Conservation (phyloP, 345 rosid species). For the Camelina sativa region DNA sequence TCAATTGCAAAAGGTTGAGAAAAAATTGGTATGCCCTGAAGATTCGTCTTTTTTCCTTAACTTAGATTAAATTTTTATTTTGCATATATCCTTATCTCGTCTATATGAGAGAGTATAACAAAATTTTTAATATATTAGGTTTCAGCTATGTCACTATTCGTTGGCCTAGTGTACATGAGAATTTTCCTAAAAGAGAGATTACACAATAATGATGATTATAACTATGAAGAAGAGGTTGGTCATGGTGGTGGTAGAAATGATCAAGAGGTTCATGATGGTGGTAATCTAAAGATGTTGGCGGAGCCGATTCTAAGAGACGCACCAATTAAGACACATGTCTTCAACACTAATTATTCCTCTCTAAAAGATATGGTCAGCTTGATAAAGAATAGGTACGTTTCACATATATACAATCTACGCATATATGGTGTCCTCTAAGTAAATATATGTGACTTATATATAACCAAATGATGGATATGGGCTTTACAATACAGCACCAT, state of each 20-base stretch:
- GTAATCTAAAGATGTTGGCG: slow-evolving; percentile 23
- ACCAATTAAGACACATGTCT: slow-evolving; percentile 27
- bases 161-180: slow-evolving; percentile 75
- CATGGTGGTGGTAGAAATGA: neutral
- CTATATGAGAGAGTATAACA: neutral
- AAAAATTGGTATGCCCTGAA: no score
- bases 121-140: slow-evolving; percentile 44
- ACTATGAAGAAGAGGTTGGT: neutral
- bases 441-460: neutral
- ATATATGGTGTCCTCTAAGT: neutral
- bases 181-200: slow-evolving; percentile 67
- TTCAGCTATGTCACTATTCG: slow-evolving; percentile 55
- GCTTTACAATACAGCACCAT: slow-evolving; percentile 51
- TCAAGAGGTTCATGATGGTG: neutral
- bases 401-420: neutral
- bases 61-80: neutral
- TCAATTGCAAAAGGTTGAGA: neutral
- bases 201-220: slow-evolving; percentile 20
- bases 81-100: neutral
- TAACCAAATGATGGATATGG: neutral
- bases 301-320: slow-evolving; percentile 56
- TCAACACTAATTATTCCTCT: slow-evolving; percentile 55
- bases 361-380: slow-evolving; percentile 53
- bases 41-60: neutral
- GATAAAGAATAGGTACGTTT: slow-evolving; percentile 58